Evolutionary conservation across 2,329 filamentous ascomycete species (phyloP).

Genomic region (Aspergillus fumigatus): DNA sequence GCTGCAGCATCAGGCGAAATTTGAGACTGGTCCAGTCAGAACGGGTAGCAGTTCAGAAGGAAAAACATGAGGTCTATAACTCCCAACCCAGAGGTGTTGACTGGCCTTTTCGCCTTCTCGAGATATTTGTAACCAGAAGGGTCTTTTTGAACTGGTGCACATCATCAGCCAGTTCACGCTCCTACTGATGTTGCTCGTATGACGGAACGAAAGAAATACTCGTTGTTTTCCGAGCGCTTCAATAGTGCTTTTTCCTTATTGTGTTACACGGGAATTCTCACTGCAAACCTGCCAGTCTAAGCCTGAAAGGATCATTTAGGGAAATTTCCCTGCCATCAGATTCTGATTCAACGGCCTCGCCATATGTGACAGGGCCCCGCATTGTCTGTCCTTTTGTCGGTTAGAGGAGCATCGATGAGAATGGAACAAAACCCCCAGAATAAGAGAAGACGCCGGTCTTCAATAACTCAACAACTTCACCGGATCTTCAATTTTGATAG

Average conservation of each 20-base stretch:
- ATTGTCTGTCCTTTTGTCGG: not conserved
- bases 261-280: too few relatives aligned
- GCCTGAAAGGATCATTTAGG: too few relatives aligned
- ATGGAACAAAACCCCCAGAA: conserved; percentile 5
- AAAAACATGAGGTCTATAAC: not conserved
- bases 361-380: not conserved
- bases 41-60: not conserved
- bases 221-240: too few relatives aligned
- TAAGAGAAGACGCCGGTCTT: conserved; percentile 15
- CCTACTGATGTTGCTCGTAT: not conserved
- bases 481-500: conserved; percentile 18
- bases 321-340: not conserved
- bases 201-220: not conserved
- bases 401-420: conserved; percentile 4
- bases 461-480: conserved; percentile 19
- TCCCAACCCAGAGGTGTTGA: not conserved
- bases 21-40: not conserved
- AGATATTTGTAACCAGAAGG: not conserved
- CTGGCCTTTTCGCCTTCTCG: not conserved
- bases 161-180: not conserved
- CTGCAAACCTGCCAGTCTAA: too few relatives aligned
- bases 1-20: not conserved
- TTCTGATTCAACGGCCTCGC: not conserved
- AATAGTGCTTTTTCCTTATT: too few relatives aligned
- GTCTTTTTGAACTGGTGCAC: not conserved